Evolutionary conservation across 257 asterid species (phyloP).

Genomic region (Solanum ossicruentum): DNA sequence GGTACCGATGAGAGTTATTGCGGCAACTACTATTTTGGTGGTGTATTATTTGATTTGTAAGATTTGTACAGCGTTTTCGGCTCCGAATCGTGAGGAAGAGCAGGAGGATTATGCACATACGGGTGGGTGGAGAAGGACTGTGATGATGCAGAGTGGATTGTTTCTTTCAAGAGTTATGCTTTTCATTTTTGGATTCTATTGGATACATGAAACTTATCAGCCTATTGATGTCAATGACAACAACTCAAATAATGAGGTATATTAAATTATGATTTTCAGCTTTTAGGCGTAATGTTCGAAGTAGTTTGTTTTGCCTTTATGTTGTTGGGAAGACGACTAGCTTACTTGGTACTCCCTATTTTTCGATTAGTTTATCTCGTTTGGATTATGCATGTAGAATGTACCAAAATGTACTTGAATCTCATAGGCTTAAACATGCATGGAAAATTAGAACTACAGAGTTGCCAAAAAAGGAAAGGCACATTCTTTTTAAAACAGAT

Average conservation of each 20-base stretch:
- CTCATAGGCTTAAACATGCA: background rate
- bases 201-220: conserved; percentile 31
- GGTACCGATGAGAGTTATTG: conserved; percentile 54
- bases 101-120: conserved; percentile 92
- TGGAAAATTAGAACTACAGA: background rate
- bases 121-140: conserved; percentile 83
- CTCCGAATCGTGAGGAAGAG: conserved; percentile 53
- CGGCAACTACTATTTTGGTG: conserved; percentile 35
- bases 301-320: background rate
- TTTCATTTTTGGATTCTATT: conserved; percentile 71
- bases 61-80: conserved; percentile 54
- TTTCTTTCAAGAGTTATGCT: conserved; percentile 55
- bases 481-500: background rate
- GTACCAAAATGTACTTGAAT: background rate
- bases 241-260: conserved; percentile 33
- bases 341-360: background rate
- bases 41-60: conserved; percentile 65
- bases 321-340: background rate
- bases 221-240: conserved; percentile 9
- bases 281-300: background rate
- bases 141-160: conserved; percentile 53
- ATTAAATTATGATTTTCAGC: background rate
- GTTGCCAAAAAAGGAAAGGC: background rate
- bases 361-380: background rate
- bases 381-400: background rate